Evolutionary conservation across 768 basidiomycete species (phyloP).

Genomic region (Solioccasus polychromus): DNA sequence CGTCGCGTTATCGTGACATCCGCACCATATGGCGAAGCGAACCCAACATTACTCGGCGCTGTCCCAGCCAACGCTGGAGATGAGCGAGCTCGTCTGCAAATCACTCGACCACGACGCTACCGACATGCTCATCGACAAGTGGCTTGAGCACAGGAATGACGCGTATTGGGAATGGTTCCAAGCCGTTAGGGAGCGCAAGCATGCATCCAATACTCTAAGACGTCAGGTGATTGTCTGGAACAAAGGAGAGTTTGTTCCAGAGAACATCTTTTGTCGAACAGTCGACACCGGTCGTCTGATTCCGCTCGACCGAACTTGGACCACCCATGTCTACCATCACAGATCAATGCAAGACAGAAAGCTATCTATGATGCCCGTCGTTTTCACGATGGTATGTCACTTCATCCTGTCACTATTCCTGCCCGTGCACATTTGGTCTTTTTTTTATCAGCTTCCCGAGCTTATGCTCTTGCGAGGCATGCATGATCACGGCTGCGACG

Average conservation of each 20-base stretch:
- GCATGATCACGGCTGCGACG: constrained; percentile 78
- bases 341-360: constrained; percentile 71
- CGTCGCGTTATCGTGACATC: too few relatives aligned
- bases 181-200: constrained; percentile 63
- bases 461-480: constrained; percentile 77
- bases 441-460: constrained; percentile 58
- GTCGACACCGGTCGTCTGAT: constrained; percentile 77
- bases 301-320: constrained; percentile 79
- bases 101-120: constrained; percentile 75
- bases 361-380: constrained; percentile 74
- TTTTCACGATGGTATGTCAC: constrained; percentile 69
- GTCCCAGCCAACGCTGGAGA: constrained; percentile 61
- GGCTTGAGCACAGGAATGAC: constrained; percentile 77
- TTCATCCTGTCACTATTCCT: background rate
- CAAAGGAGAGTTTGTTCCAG: constrained; percentile 75
- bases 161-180: constrained; percentile 77
- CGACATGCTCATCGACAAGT: constrained; percentile 78
- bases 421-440: constrained; percentile 2
- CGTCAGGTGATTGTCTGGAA: constrained; percentile 50
- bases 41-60: constrained; percentile 56
- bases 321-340: constrained; percentile 77
- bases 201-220: constrained; percentile 48
- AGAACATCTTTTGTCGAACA: constrained; percentile 77
- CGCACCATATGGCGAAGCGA: constrained; percentile 19
- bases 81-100: constrained; percentile 78